Evolutionary conservation across 2,329 filamentous ascomycete genomes (phyloP).

Genomic region (Epichloe baconii): DNA sequence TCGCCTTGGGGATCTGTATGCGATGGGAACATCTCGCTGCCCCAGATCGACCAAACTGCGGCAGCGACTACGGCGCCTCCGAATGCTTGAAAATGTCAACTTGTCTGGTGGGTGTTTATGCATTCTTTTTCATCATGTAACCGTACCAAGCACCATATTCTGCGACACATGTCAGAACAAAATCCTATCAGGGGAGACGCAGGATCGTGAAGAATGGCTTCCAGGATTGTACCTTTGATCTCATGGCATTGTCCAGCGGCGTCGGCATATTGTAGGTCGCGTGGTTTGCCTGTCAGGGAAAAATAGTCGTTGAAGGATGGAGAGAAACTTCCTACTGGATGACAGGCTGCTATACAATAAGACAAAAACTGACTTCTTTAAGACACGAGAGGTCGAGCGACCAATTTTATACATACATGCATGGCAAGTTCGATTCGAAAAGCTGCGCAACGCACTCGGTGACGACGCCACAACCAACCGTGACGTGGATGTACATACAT

Average conservation of each 20-base stretch:
- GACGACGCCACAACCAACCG: not conserved
- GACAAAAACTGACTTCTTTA: no score
- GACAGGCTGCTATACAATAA: no score
- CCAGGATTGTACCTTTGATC: slow-evolving; percentile 44
- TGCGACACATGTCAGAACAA: slow-evolving; percentile 18
- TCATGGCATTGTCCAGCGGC: slow-evolving; percentile 53
- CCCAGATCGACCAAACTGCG: slow-evolving; percentile 75
- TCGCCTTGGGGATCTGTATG: slow-evolving; percentile 66
- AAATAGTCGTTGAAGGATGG: no score
- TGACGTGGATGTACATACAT: no score
- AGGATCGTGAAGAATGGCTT: no score
- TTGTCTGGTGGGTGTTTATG: not conserved
- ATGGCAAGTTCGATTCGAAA: not conserved
- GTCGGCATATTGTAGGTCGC: slow-evolving; percentile 43
- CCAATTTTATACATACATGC: not conserved
- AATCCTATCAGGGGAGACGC: not conserved
- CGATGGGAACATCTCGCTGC: slow-evolving; percentile 68
- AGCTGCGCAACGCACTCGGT: not conserved
- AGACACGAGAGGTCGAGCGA: no score
- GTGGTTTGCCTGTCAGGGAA: slow-evolving; percentile 10
- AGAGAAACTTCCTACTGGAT: no score
- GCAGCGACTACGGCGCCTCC: slow-evolving; percentile 70
- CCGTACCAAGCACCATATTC: slow-evolving; percentile 57
- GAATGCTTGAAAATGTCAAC: slow-evolving; percentile 44
- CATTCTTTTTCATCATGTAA: not conserved